A percentile compares a stretch with the other conserved stretches of the same genome.
These are phyloP conservation scores for Botrytis byssoidea DNA, from an alignment of 2,329 filamentous ascomycete genomes.

Conservation along the genomic window DNA sequence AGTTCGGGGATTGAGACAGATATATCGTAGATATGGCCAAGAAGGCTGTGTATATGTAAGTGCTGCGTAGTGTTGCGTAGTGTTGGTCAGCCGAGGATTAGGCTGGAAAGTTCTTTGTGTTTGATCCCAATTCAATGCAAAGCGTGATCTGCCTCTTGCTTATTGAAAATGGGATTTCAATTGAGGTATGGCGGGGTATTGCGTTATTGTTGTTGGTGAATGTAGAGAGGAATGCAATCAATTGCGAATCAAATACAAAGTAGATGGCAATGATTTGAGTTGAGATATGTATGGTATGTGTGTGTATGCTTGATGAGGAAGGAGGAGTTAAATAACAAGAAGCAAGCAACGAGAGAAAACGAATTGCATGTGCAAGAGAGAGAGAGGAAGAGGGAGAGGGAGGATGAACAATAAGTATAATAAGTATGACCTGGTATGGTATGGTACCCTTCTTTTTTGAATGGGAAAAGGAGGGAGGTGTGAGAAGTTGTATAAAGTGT, in stretches of 20 bases:
- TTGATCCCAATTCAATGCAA: constrained; percentile 32
- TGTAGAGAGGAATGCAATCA: constrained; percentile 26
- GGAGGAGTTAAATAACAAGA: neutral
- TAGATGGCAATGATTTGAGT: neutral
- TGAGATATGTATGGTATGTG: neutral
- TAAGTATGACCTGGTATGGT: neutral
- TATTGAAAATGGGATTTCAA: constrained; percentile 12
- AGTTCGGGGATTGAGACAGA: constrained; percentile 7
- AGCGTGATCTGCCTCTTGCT: constrained; percentile 4
- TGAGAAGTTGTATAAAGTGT: neutral
- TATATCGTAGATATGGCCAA: constrained; percentile 21
- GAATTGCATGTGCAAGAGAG: constrained; percentile 3
- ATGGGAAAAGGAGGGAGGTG: neutral
- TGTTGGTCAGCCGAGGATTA: constrained; percentile 31
- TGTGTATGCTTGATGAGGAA: neutral
- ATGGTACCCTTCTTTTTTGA: neutral
- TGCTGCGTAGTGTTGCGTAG: constrained; percentile 19
- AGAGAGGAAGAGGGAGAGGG: too few relatives aligned
- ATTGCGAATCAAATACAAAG: constrained; percentile 18
- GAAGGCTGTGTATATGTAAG: constrained; percentile 17
- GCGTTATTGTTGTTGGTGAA: constrained; percentile 23
- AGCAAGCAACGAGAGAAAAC: neutral
- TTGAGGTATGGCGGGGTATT: constrained; percentile 19
- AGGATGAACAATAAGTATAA: constrained; percentile 9
- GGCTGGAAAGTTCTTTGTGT: constrained; percentile 34